Evolutionary conservation across 352 stramenopile species (phyloP), one percentile per base, ranked within the genome.

Genomic region (Pythium phragmiticola): DNA sequence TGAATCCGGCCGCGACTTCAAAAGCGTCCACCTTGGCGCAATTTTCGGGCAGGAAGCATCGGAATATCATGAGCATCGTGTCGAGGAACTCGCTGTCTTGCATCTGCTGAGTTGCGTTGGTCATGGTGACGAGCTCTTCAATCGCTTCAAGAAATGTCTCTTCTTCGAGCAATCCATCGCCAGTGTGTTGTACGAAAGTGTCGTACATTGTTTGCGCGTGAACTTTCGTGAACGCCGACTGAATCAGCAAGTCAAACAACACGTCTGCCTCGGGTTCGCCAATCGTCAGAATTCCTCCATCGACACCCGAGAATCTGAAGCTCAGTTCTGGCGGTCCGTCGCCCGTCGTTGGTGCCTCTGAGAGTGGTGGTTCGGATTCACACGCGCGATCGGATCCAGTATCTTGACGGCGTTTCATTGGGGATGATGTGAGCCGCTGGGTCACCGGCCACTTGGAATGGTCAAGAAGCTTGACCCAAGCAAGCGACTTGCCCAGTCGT

Each of bases 121-220:
- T 92, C 82, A 93, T 91, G 45, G 75, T 88, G 17, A 91, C 63
- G 0, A 95, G 67, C 48, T 94, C 85, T 60, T 94, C 80, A 37
- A 95, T 78, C 0, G 82, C 78, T 63, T 92, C 79, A 7, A 94
- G 49, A 54, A 92, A 95, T 26, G 84, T 93, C 16, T 91, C 81
- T 73, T 93, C 84, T 66, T 95, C 87, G 3, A 95, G 63, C 43
- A 92, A 30, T 0, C 87, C 87, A 43, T 95, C 87, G 9, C 81
- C 80, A 12, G 87, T 95, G 65, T 95, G 87, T 51, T 92, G 84
- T 0, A 94, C 76, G 57, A 95, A 94, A 14, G 84, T 94, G 50
- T 93, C 85, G 57, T 94, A 95, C 75, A 95, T 92, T 7, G 74
- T 74, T 26, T 92, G 77, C 4, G 85, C 76, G 51, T 75, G 69